phyloP scores from a whole-genome alignment of 257 asterid species.

The Coffea canephora region DNA sequence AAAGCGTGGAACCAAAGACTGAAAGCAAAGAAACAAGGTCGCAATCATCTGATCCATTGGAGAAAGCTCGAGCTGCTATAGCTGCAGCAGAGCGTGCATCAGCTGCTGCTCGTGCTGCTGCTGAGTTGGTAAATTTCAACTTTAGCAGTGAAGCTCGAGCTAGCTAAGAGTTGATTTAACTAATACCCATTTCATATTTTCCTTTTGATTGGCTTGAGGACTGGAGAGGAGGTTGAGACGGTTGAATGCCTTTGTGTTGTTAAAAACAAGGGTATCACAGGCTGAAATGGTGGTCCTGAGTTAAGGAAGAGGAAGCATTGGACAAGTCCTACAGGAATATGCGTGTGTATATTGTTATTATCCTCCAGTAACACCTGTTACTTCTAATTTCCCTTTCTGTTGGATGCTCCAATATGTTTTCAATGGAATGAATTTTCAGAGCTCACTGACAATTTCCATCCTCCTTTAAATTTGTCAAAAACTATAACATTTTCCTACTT shows the following conservation, averaged over 20 bases:
- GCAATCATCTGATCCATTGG: slow-evolving; percentile 50
- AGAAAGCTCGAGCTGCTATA: slow-evolving; percentile 75
- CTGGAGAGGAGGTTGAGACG: background rate
- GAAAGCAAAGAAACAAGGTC: slow-evolving; percentile 32
- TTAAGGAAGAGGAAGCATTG: background rate
- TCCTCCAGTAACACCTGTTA: background rate
- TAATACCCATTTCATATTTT: background rate
- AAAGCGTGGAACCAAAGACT: slow-evolving; percentile 18
- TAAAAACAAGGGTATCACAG: background rate
- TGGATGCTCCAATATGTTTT: background rate
- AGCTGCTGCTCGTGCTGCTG: slow-evolving; percentile 89
- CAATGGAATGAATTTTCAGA: background rate
- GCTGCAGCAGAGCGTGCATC: slow-evolving; percentile 95
- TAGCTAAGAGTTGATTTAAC: slow-evolving; percentile 23
- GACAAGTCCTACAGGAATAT: background rate
- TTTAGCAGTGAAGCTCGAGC: slow-evolving; percentile 34
- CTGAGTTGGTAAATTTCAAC: slow-evolving; percentile 56
- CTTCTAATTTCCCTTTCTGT: background rate
- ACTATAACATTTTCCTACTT: background rate
- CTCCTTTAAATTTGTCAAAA: too few species aligned
- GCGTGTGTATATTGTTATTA: background rate
- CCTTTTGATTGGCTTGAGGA: background rate
- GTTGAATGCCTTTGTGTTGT: background rate
- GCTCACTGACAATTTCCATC: background rate
- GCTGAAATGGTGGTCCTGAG: background rate